Evolutionary conservation across 1,284 basidiomycete genomes (phyloP).

Genomic region (Athelia sp.): DNA sequence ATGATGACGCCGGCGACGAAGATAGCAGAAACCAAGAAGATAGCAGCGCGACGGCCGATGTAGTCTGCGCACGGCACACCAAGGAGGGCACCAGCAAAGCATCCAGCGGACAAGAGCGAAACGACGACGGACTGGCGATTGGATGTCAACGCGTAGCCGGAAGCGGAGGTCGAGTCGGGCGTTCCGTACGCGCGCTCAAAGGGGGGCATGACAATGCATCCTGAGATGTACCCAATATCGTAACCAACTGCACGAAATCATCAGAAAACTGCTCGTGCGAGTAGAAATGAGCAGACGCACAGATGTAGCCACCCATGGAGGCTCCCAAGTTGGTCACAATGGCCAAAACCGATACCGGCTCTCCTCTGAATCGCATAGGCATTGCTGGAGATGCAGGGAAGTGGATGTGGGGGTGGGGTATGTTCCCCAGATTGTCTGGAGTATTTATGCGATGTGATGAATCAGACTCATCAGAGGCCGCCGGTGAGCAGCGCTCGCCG

Average conservation of each 20-base stretch:
- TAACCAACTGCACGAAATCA: slow-evolving; percentile 1
- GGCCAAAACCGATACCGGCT: background rate
- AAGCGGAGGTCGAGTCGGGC: slow-evolving; percentile 20
- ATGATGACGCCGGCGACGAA: slow-evolving; percentile 67
- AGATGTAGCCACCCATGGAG: background rate
- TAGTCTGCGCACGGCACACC: slow-evolving; percentile 48
- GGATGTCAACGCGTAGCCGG: slow-evolving; percentile 41
- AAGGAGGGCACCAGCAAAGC: slow-evolving; percentile 60
- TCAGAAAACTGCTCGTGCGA: background rate
- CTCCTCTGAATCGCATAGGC: background rate
- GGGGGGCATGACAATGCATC: background rate
- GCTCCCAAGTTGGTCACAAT: background rate
- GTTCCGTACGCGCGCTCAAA: slow-evolving; percentile 24
- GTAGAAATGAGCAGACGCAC: background rate
- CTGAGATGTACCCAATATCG: slow-evolving; percentile 1
- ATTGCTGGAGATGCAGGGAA: too few species aligned
- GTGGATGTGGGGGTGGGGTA: too few species aligned
- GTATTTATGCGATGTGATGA: too few species aligned
- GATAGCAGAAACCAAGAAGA: slow-evolving; percentile 53
- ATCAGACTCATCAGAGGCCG: too few species aligned
- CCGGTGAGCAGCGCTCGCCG: too few species aligned
- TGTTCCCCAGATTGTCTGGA: too few species aligned
- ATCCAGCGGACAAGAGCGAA: slow-evolving; percentile 71
- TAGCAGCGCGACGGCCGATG: slow-evolving; percentile 57
- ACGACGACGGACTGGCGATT: slow-evolving; percentile 59